Percentiles rank a stretch among this genome's conserved stretches.
Conservation (phyloP, 2,329 filamentous ascomycete species). For the Trichoderma breve region DNA sequence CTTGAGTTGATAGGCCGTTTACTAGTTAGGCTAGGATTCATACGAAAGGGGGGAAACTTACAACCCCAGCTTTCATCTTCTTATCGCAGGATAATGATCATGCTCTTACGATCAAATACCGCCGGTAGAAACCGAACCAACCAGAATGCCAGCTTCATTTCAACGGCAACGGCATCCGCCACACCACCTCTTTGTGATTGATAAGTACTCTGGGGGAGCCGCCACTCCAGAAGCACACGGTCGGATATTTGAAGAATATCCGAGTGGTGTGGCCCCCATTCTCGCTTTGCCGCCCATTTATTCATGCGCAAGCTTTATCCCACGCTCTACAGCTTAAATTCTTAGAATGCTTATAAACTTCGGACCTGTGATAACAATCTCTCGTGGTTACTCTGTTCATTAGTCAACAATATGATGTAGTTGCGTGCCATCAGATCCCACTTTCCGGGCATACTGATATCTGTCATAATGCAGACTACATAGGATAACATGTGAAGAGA, state of each 20-base stretch:
- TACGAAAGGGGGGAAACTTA: neutral
- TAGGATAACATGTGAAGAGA: neutral
- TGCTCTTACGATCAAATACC: neutral
- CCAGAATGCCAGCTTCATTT: neutral
- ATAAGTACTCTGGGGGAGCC: neutral
- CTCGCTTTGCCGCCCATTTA: neutral
- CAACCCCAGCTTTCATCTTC: neutral
- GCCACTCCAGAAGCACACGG: neutral
- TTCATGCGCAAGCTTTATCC: neutral
- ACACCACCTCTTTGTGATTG: neutral
- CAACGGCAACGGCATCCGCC: neutral
- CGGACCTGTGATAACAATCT: neutral
- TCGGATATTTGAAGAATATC: neutral
- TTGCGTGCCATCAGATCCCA: neutral
- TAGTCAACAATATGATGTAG: neutral
- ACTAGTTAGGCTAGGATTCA: no score
- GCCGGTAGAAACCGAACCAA: neutral
- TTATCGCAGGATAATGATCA: neutral
- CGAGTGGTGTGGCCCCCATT: neutral
- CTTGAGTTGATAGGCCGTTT: neutral
- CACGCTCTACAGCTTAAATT: neutral
- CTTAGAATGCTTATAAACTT: accelerated
- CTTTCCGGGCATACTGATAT: neutral
- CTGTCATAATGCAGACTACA: neutral
- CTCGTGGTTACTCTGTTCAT: neutral